Evolutionary conservation across 1,284 basidiomycete genomes (phyloP).

Genomic region (Lentinus polychrous): DNA sequence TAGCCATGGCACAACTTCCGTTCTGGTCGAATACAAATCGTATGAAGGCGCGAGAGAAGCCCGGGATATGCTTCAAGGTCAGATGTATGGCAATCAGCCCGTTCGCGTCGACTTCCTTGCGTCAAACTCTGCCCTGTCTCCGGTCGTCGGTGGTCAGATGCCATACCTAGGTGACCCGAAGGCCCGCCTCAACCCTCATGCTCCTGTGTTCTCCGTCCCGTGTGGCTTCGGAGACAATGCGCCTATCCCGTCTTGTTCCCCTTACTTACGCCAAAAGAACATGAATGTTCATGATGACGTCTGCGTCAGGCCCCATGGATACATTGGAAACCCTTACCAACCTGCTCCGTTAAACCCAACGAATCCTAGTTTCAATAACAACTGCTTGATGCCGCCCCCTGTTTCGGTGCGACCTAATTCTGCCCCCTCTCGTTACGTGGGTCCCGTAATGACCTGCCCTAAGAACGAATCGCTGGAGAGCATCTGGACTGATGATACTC

Average conservation of each 20-base stretch:
- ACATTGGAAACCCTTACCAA: neutral
- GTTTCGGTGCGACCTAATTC: slow-evolving; percentile 19
- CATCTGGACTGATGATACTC: slow-evolving; percentile 12
- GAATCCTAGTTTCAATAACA: slow-evolving; percentile 12
- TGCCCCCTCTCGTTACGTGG: slow-evolving; percentile 22
- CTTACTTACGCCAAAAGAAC: slow-evolving; percentile 2
- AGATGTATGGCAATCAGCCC: slow-evolving; percentile 47
- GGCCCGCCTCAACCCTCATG: slow-evolving; percentile 26
- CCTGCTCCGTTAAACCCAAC: slow-evolving; percentile 11
- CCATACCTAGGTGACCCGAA: slow-evolving; percentile 16
- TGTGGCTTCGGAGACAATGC: slow-evolving; percentile 13
- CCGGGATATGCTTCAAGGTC: slow-evolving; percentile 48
- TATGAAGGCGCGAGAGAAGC: slow-evolving; percentile 53
- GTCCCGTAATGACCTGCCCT: neutral
- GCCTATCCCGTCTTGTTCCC: slow-evolving; percentile 3
- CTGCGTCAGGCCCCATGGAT: slow-evolving; percentile 12
- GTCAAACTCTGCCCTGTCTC: slow-evolving; percentile 12
- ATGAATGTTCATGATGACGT: slow-evolving; percentile 7
- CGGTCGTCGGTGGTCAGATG: slow-evolving; percentile 10
- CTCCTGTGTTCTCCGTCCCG: slow-evolving; percentile 23
- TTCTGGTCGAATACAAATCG: slow-evolving; percentile 55
- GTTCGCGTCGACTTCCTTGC: slow-evolving; percentile 42
- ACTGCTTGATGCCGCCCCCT: slow-evolving; percentile 17
- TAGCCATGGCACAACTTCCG: slow-evolving; percentile 39
- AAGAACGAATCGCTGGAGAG: neutral